Percentiles rank a stretch among this genome's conserved stretches.
These are phyloP conservation scores for Eutrema heterophyllum DNA, from an alignment of 345 rosid genomes.

Conservation along the genomic window DNA sequence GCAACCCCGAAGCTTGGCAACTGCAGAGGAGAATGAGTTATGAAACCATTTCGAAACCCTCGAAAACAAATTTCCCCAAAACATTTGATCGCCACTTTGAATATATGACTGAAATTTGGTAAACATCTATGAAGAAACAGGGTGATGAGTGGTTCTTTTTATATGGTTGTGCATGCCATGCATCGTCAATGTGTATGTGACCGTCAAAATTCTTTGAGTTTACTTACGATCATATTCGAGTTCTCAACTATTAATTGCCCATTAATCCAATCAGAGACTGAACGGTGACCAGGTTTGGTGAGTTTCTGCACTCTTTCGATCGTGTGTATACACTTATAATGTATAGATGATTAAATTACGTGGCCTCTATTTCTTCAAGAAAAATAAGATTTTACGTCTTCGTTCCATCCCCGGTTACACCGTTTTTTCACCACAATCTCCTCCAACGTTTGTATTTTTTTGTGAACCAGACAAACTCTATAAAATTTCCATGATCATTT, in stretches of 20 bases:
- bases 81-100: not conserved
- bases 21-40: not conserved
- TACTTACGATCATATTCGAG: not conserved
- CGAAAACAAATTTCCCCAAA: not conserved
- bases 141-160: not conserved
- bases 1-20: not conserved
- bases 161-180: not conserved
- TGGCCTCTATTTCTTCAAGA: no score
- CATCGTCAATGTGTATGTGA: constrained; percentile 3
- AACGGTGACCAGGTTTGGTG: not conserved
- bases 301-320: no score
- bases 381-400: no score
- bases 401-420: no score
- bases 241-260: not conserved
- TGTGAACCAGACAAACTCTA: no score
- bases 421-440: no score
- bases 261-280: not conserved
- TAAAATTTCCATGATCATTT: no score
- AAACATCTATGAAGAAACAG: no score
- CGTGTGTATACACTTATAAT: no score
- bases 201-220: constrained; percentile 3
- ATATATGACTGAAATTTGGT: not conserved
- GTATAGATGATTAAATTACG: no score
- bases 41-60: constrained; percentile 13
- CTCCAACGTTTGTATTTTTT: no score